These are phyloP conservation scores for Pleoardoris graminearum DNA, from an alignment of 2,329 filamentous ascomycete species.

Conservation along the genomic window DNA sequence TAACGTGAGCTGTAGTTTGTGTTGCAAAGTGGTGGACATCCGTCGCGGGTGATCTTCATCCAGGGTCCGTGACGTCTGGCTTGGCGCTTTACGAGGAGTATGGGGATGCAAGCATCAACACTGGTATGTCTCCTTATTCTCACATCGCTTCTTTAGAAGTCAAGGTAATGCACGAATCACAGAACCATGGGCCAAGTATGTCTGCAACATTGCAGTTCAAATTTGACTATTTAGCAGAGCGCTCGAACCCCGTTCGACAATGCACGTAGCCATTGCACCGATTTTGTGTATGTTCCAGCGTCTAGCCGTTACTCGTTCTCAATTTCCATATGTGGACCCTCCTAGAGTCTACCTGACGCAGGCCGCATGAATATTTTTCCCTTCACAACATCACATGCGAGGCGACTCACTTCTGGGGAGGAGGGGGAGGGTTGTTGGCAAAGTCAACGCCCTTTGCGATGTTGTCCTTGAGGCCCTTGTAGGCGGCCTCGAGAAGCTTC, in stretches of 20 bases:
- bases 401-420: conserved; percentile 56
- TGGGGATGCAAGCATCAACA: background rate
- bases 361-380: conserved; percentile 13
- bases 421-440: conserved; percentile 75
- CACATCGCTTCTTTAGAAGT: background rate
- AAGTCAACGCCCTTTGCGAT: conserved; percentile 94
- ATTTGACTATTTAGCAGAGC: conserved; percentile 4
- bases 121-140: background rate
- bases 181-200: background rate
- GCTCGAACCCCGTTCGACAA: background rate
- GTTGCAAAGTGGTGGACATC: background rate
- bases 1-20: too few species aligned
- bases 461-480: conserved; percentile 84
- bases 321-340: background rate
- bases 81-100: background rate
- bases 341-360: conserved; percentile 26
- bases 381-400: background rate
- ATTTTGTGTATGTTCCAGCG: background rate
- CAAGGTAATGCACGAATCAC: too few species aligned
- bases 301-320: conserved; percentile 4
- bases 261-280: conserved; percentile 1
- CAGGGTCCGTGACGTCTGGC: conserved; percentile 5
- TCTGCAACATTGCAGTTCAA: background rate
- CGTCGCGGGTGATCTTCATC: conserved; percentile 1
- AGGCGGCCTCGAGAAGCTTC: conserved; percentile 75